phyloP scores from a whole-genome alignment of 352 stramenopile genomes.

The Phytophthora hibernalis region DNA sequence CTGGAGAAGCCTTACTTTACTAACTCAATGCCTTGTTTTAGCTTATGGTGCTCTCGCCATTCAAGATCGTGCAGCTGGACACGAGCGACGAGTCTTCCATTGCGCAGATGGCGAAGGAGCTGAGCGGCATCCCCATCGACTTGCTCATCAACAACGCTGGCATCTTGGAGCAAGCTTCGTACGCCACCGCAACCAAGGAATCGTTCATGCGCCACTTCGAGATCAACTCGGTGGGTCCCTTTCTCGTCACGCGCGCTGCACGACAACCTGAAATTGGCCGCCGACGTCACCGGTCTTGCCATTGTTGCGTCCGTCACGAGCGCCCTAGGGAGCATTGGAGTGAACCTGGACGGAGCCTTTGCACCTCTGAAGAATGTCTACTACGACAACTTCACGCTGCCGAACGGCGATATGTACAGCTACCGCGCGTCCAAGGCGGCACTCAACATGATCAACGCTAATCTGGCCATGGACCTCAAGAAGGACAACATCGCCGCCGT shows the following conservation, averaged over 20 bases:
- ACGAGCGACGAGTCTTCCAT: constrained; percentile 54
- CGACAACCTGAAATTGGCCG: constrained; percentile 47
- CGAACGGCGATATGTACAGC: constrained; percentile 51
- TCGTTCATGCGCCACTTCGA: constrained; percentile 61
- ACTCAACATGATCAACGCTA: constrained; percentile 67
- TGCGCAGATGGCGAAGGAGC: constrained; percentile 32
- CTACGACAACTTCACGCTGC: constrained; percentile 17
- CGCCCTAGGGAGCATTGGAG: constrained; percentile 22
- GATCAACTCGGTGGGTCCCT: constrained; percentile 62
- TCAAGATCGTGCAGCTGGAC: constrained; percentile 57
- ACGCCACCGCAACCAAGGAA: constrained; percentile 44
- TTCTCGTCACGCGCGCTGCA: constrained; percentile 57
- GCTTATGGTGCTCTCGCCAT: constrained; percentile 42
- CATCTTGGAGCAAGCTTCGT: constrained; percentile 29
- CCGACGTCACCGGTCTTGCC: constrained; percentile 26
- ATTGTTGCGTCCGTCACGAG: constrained; percentile 51
- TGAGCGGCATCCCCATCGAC: constrained; percentile 57
- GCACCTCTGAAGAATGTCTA: constrained; percentile 28
- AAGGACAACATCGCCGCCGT: constrained; percentile 49
- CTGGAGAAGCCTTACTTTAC: too few species aligned
- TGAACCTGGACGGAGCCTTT: constrained; percentile 21
- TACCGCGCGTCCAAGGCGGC: constrained; percentile 75
- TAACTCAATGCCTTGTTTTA: constrained; percentile 7
- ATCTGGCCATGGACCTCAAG: constrained; percentile 52
- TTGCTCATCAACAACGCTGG: constrained; percentile 72